These are phyloP conservation scores for Wickerhamomyces bisporus DNA, from an alignment of 805 yeast species.

Conservation along the genomic window DNA sequence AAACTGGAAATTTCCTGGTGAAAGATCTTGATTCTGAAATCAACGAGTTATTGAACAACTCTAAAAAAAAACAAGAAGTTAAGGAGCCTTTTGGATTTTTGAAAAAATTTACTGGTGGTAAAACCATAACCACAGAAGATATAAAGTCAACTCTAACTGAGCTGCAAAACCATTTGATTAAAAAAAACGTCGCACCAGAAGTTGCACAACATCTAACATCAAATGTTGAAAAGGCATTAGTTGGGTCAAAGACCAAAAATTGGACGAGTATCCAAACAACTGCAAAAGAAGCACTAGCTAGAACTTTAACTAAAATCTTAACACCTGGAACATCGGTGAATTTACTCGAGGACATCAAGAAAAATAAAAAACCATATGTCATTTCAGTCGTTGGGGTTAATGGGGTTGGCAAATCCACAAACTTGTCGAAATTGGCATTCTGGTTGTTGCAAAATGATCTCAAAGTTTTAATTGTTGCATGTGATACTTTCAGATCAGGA, in stretches of 20 bases:
- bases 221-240: slow-evolving; percentile 62
- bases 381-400: slow-evolving; percentile 96
- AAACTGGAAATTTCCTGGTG: slow-evolving; percentile 58
- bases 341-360: slow-evolving; percentile 65
- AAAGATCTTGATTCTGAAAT: slow-evolving; percentile 56
- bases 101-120: slow-evolving; percentile 62
- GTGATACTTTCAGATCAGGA: slow-evolving; percentile 97
- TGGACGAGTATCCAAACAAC: slow-evolving; percentile 74
- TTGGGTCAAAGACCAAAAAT: slow-evolving; percentile 66
- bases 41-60: slow-evolving; percentile 31
- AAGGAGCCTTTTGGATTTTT: slow-evolving; percentile 52
- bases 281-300: slow-evolving; percentile 58
- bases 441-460: slow-evolving; percentile 91
- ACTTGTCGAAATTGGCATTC: slow-evolving; percentile 87
- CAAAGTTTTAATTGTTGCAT: slow-evolving; percentile 86
- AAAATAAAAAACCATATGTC: slow-evolving; percentile 64
- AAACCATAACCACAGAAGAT: slow-evolving; percentile 57
- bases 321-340: slow-evolving; percentile 93
- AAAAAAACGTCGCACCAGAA: slow-evolving; percentile 87
- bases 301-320: slow-evolving; percentile 63
- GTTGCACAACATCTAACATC: slow-evolving; percentile 71
- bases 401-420: slow-evolving; percentile 97
- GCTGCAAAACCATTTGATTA: slow-evolving; percentile 69
- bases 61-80: slow-evolving; percentile 21
- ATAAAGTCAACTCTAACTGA: slow-evolving; percentile 58